These are phyloP conservation scores for Hymenoscyphus fraxineus DNA, from an alignment of 2,329 filamentous ascomycete species.

Conservation along the genomic window DNA sequence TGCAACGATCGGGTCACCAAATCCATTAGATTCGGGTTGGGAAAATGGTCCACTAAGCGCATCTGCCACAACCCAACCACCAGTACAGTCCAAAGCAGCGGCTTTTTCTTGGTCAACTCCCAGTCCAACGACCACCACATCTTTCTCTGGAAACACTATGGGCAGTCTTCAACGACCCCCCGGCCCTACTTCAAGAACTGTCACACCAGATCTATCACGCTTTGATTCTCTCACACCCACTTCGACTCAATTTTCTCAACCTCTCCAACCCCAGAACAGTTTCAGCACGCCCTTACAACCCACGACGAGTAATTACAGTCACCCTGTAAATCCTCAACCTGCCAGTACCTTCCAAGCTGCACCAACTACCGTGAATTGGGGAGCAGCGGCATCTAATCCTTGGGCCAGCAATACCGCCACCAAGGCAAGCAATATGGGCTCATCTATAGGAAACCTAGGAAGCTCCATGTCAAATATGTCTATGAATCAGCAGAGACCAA, in stretches of 20 bases:
- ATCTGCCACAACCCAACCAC: constrained; percentile 28
- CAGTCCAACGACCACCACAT: constrained; percentile 38
- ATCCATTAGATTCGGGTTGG: constrained; percentile 49
- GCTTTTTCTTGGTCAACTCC: constrained; percentile 64
- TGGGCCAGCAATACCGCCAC: constrained; percentile 44
- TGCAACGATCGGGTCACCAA: constrained; percentile 31
- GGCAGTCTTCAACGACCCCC: constrained; percentile 36
- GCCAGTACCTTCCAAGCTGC: constrained; percentile 19
- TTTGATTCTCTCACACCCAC: constrained; percentile 56
- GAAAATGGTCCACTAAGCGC: constrained; percentile 41
- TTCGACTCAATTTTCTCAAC: constrained; percentile 60
- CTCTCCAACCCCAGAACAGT: constrained; percentile 43
- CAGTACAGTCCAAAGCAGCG: constrained; percentile 39
- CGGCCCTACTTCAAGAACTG: constrained; percentile 45
- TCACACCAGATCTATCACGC: constrained; percentile 54
- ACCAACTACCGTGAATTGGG: constrained; percentile 46
- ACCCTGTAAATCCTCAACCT: constrained; percentile 16
- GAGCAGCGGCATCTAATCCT: constrained; percentile 43
- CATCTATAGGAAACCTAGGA: constrained; percentile 38
- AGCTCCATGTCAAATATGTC: constrained; percentile 48
- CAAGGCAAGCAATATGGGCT: constrained; percentile 33
- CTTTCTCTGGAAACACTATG: constrained; percentile 18
- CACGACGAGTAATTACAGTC: constrained; percentile 16
- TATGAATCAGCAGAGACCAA: constrained; percentile 44
- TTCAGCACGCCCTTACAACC: constrained; percentile 17